phyloP scores from a whole-genome alignment of 805 yeast genomes.

The Candida orba region DNA sequence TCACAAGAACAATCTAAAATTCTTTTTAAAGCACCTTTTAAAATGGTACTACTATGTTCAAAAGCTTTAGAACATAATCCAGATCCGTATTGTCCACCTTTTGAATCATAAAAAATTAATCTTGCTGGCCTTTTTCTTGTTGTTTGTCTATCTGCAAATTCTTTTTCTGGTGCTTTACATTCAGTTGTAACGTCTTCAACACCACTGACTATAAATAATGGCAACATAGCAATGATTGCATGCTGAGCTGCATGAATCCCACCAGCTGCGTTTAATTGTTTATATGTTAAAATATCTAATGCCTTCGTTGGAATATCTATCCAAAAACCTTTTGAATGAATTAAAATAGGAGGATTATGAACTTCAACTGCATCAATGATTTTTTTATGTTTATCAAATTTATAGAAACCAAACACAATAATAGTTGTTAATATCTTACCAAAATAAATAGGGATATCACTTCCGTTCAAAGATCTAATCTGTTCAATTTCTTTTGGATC shows the following conservation, averaged over 20 bases:
- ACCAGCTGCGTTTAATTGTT: conserved; percentile 67
- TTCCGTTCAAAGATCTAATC: conserved; percentile 44
- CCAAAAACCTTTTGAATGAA: conserved; percentile 82
- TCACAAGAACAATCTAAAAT: conserved; percentile 62
- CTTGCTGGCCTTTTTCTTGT: conserved; percentile 79
- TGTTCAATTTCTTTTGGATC: conserved; percentile 74
- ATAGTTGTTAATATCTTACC: conserved; percentile 71
- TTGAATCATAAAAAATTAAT: conserved; percentile 73
- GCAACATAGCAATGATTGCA: conserved; percentile 72
- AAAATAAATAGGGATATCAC: conserved; percentile 58
- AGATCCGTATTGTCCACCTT: conserved; percentile 73
- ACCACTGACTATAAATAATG: conserved; percentile 65
- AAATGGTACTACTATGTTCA: conserved; percentile 62
- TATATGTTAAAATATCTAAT: conserved; percentile 47
- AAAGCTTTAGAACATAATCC: conserved; percentile 79
- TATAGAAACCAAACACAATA: conserved; percentile 88
- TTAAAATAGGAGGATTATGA: conserved; percentile 71
- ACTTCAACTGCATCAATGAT: conserved; percentile 94
- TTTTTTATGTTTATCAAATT: conserved; percentile 64
- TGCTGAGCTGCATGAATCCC: conserved; percentile 98
- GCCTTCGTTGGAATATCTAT: conserved; percentile 72
- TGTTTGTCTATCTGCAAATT: conserved; percentile 72
- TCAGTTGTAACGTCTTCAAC: conserved; percentile 81
- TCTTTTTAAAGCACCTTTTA: conserved; percentile 51
- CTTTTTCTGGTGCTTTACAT: conserved; percentile 97